Conservation (phyloP, 106 monocot species). For the Platanthera guangdongensis region DNA sequence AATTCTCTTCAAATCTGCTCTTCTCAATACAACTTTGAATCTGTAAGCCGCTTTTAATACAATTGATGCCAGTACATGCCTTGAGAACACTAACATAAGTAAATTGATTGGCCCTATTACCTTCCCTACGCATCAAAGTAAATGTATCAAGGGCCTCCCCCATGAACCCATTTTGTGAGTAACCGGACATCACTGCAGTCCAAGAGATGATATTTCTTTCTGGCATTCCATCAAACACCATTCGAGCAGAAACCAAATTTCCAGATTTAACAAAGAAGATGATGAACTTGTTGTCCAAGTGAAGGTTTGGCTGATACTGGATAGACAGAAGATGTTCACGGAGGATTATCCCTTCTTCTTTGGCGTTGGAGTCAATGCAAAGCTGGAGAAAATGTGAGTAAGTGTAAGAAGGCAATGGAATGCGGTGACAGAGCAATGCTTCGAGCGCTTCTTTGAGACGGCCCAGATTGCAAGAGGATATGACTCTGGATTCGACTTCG, state of each 20-base stretch:
- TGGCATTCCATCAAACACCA: constrained; percentile 66
- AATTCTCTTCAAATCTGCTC: constrained; percentile 34
- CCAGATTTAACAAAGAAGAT: constrained; percentile 46
- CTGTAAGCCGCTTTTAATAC: constrained; percentile 34
- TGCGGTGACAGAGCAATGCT: constrained; percentile 7
- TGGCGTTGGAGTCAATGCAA: constrained; percentile 33
- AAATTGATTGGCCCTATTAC: constrained; percentile 53
- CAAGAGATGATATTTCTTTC: constrained; percentile 59
- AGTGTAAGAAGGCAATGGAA: background rate
- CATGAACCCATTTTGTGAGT: constrained; percentile 31
- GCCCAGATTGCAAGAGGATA: constrained; percentile 15
- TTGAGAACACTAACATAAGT: constrained; percentile 49
- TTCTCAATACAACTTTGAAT: constrained; percentile 52
- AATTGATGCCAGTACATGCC: constrained; percentile 33
- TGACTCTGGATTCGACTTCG: background rate
- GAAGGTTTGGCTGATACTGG: constrained; percentile 17
- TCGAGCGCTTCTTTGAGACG: constrained; percentile 31
- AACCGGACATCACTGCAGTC: constrained; percentile 70
- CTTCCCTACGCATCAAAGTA: constrained; percentile 31
- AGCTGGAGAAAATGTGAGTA: constrained; percentile 36
- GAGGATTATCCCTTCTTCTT: constrained; percentile 26
- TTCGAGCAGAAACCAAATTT: constrained; percentile 36
- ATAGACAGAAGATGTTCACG: constrained; percentile 16
- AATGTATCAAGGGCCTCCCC: constrained; percentile 41
- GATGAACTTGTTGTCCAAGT: constrained; percentile 49